phyloP scores from a whole-genome alignment of 78 protist species.

The Polysphondylium violaceum region DNA sequence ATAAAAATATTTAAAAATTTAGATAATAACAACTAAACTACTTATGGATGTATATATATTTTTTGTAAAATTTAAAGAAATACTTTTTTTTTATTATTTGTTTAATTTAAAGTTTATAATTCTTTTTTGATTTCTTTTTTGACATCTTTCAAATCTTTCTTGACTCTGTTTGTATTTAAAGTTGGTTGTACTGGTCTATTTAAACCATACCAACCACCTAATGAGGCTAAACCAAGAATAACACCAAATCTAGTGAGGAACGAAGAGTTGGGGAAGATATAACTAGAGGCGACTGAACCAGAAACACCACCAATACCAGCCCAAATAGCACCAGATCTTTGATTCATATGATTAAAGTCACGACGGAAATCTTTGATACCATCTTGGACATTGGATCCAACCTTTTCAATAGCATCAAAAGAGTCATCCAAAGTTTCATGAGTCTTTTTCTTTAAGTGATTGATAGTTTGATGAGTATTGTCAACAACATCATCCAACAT shows the following conservation, averaged over 20 bases:
- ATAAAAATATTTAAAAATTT: too few relatives aligned
- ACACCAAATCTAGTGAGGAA: constrained; percentile 12
- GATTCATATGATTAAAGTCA: constrained; percentile 10
- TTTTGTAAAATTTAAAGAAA: too few relatives aligned
- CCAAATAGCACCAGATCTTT: constrained; percentile 49
- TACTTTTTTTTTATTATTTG: too few relatives aligned
- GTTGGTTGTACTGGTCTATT: constrained; percentile 8
- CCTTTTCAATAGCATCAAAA: constrained; percentile 19
- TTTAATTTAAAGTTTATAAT: too few relatives aligned
- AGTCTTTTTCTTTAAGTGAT: background rate
- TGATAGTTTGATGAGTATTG: background rate
- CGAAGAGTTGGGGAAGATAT: constrained; percentile 19
- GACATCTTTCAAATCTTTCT: too few relatives aligned
- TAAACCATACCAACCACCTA: constrained; percentile 67
- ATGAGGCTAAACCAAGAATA: constrained; percentile 34
- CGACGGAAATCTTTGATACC: background rate
- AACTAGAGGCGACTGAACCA: constrained; percentile 31
- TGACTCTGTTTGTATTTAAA: too few relatives aligned
- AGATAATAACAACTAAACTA: too few relatives aligned
- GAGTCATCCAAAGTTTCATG: constrained; percentile 33
- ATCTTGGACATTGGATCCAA: background rate
- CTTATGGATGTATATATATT: too few relatives aligned
- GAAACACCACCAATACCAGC: constrained; percentile 60
- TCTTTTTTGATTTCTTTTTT: too few relatives aligned
- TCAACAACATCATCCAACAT: background rate